Evolutionary conservation across 2,329 filamentous ascomycete genomes (phyloP).

Genomic region (Colletotrichum ledebouriae): DNA sequence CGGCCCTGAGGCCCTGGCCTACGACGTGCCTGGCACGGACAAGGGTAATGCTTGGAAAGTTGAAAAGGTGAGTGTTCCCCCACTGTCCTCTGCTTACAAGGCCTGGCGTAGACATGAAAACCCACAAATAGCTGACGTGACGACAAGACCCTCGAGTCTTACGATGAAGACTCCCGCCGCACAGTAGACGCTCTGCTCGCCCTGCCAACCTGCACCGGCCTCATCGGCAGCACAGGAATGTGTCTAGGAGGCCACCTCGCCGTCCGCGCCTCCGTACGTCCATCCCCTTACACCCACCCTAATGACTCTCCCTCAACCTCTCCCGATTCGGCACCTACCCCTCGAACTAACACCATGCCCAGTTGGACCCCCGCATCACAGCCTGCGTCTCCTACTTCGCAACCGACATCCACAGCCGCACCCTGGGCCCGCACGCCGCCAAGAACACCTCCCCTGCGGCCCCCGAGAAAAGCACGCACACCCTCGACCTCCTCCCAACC

Average conservation of each 20-base stretch:
- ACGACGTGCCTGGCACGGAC: slow-evolving; percentile 90
- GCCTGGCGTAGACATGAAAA: too few species aligned
- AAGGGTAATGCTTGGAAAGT: slow-evolving; percentile 89
- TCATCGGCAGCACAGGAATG: slow-evolving; percentile 86
- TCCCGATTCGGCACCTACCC: background rate
- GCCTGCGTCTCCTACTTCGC: slow-evolving; percentile 91
- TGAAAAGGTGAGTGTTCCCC: slow-evolving; percentile 69
- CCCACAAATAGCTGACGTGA: too few species aligned
- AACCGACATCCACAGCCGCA: slow-evolving; percentile 87
- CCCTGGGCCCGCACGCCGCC: slow-evolving; percentile 72
- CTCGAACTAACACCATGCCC: background rate
- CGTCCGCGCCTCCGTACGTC: slow-evolving; percentile 67
- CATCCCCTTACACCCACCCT: slow-evolving; percentile 43
- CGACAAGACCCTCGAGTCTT: slow-evolving; percentile 77
- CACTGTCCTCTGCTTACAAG: background rate
- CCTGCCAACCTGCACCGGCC: slow-evolving; percentile 83
- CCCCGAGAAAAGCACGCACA: slow-evolving; percentile 61
- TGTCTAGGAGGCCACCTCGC: slow-evolving; percentile 92
- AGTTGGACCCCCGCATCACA: slow-evolving; percentile 79
- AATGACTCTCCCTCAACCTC: background rate
- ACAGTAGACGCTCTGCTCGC: slow-evolving; percentile 78
- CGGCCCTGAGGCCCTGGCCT: slow-evolving; percentile 84
- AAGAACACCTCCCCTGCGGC: slow-evolving; percentile 61
- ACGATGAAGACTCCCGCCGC: slow-evolving; percentile 82
- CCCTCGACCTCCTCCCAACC: slow-evolving; percentile 67